These are phyloP conservation scores for Rhododendron henanense DNA, from an alignment of 148 eudicot species.

Conservation along the genomic window DNA sequence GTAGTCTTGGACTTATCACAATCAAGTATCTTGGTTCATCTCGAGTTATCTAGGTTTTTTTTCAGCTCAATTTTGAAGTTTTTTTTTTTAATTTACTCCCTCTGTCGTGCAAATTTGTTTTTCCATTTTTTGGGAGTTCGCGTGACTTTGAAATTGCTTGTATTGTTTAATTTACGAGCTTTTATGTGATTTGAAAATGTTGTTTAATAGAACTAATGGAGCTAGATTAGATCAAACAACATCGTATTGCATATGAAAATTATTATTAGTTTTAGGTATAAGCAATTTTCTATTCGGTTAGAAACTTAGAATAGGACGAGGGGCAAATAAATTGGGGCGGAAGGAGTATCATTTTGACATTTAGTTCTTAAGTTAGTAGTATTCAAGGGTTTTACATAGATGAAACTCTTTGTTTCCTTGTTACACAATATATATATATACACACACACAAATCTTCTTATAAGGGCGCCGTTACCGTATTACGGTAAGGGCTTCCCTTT, in stretches of 20 bases:
- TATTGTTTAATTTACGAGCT: too few relatives aligned
- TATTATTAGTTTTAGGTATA: not conserved
- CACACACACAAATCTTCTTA: too few relatives aligned
- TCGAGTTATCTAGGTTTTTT: not conserved
- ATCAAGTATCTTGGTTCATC: not conserved
- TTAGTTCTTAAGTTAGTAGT: not conserved
- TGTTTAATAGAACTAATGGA: not conserved
- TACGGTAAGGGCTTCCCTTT: too few relatives aligned
- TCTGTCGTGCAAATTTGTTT: not conserved
- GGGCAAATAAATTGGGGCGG: too few relatives aligned
- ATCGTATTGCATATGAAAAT: not conserved
- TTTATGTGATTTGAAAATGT: not conserved
- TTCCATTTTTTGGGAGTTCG: not conserved
- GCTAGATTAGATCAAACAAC: too few relatives aligned
- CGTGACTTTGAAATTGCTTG: not conserved
- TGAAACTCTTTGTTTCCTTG: not conserved
- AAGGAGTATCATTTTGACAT: not conserved
- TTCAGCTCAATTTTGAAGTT: not conserved
- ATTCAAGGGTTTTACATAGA: not conserved
- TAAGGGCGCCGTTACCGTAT: too few relatives aligned
- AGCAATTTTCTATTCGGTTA: not conserved
- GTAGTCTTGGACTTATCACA: not conserved
- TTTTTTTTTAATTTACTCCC: not conserved
- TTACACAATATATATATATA: too few relatives aligned
- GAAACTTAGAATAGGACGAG: not conserved